Base-by-base conservation (phyloP, 2,329 filamentous ascomycete species). In the Gaeumannomyces sp. region DNA sequence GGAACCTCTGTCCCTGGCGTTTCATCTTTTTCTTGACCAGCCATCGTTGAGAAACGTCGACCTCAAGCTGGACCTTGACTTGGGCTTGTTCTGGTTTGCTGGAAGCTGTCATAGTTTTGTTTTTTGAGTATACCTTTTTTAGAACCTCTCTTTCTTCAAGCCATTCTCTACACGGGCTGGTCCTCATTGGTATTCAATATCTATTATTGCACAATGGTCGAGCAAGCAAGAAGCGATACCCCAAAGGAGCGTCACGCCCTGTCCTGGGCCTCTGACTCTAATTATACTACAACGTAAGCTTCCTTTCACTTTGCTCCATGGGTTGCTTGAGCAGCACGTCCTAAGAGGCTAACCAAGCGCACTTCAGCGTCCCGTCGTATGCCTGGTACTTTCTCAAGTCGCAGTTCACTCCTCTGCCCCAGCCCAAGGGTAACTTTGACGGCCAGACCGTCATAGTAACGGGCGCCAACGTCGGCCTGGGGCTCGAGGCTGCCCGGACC, bases 381-480 rank as follows among this genome's bases (percentile, higher is more conserved):
- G 56, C 64, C 31, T 16, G 29, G 8, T 66, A 69, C 61, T 66
- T 68, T 62, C 28, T 70, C 31, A 68, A 65, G 67, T 62, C 64
- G 19, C 67, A 68, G 66, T 67, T 65, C 59, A 68, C 67, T 60
- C 58, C 67, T 4, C 59, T 73, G 2, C 68, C 72, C 7, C 64
- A 69, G 35, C 71, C 72, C 4, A 59, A 63, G 7, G 58, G 65
- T 31, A 67, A 66, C 61, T 73, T 70, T 59, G 65, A 68, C 60
- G 70, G 69, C 62, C 67, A 73, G 67, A 74, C 72, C 14, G 60
- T 77, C 38, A 71, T 79, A 57, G 70, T 79, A 33, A 78, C 76
- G 8, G 78, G 77, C 33, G 73, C 73, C 64, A 79, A 78, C 66
- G 70, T 66, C 11, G 77, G 78, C 14, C 68, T 79, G 1, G 77